Base-by-base conservation (phyloP, 139 green algal genomes). In the Microglena sp. region DNA sequence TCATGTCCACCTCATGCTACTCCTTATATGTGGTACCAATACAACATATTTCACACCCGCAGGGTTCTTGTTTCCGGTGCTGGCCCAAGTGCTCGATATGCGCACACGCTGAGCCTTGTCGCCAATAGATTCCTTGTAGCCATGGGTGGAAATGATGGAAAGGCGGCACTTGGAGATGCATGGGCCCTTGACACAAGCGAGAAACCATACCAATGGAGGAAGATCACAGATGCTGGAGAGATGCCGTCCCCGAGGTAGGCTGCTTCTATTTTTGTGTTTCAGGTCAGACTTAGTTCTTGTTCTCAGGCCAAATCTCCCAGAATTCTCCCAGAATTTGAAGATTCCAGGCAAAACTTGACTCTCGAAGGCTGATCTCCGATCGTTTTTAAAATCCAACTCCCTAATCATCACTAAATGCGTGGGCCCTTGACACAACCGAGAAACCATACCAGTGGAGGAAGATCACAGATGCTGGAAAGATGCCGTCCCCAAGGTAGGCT, bases 381-480 rank as follows among this genome's bases (percentile, higher is more conserved):
- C n/a, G n/a, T n/a, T n/a, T n/a, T n/a, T n/a, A n/a, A n/a, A n/a
- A n/a, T n/a, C n/a, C n/a, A n/a, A n/a, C n/a, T n/a, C n/a, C n/a
- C n/a, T n/a, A n/a, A n/a, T n/a, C n/a, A n/a, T n/a, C n/a, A n/a
- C n/a, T n/a, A n/a, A n/a, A n/a, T n/a, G 84, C 86, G 0, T 99
- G 94, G 94, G 87, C 91, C 0, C 81, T 99, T 44, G 94, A 99
- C 72, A 99, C 94, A 18, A 89, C 82, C 21, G 89, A 97, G 62
- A 99, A 99, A 79, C 94, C 94, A 1, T 99, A 99, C 79, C 83
- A 90, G 62, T 99, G 94, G 94, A 83, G 80, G 15, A 91, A 91
- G 60, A 93, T 98, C 43, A 82, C 69, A 0, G 88, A 93, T 40
- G 76, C 79, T n/a, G 86, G 81, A 1, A 87, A 93, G 30, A 89